Evolutionary conservation across 1,139 yeast species (phyloP), one percentile per base, ranked within the genome.

Genomic region (Debaryomycetaceae sp.): DNA sequence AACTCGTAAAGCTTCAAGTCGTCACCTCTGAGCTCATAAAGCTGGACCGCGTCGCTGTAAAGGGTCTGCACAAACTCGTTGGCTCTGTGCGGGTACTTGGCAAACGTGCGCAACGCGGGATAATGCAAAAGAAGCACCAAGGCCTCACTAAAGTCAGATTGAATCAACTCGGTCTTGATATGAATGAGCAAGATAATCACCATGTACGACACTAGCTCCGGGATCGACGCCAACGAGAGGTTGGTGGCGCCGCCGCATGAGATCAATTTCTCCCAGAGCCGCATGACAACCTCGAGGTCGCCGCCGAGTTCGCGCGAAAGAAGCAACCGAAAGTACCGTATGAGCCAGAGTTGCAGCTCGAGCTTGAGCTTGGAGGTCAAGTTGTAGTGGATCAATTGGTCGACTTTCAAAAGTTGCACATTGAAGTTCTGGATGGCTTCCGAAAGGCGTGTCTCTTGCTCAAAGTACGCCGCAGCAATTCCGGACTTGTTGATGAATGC

Each of bases 281-380:
- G 51, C 16, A 69, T 54, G 0, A 74, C 61, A 22, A 64, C 55
- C 3, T 61, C 59, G 28, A 69, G 41, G 32, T 63, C 62, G 28
- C 51, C 50, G 1, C 82, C 82, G 20, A 81, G 46, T 43, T 81
- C 89, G 36, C 89, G 54, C 9, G 76, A 50, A 20, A 80, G 58
- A 1, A 80, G 38, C 25, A 81, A 53, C 30, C 88, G 56, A 12
- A 77, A 69, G 64, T 79, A 81, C 34, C 88, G 53, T 18, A 81
- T 75, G 14, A 79, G 58, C 88, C 88, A 81, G 20, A 81, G 60
- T 35, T 78, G 76, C 6, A 81, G 68, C 36, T 78, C 83, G 4
- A 78, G 51, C 34, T 61, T 65, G 35, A 77, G 58, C 41, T 70
- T 77, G 20, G 61, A 59, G 15, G 71, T 49, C 29, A 67, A 46